Evolutionary conservation across 345 rosid species (phyloP), one percentile per base, ranked within the genome.

Genomic region (Populus ilicifolia): DNA sequence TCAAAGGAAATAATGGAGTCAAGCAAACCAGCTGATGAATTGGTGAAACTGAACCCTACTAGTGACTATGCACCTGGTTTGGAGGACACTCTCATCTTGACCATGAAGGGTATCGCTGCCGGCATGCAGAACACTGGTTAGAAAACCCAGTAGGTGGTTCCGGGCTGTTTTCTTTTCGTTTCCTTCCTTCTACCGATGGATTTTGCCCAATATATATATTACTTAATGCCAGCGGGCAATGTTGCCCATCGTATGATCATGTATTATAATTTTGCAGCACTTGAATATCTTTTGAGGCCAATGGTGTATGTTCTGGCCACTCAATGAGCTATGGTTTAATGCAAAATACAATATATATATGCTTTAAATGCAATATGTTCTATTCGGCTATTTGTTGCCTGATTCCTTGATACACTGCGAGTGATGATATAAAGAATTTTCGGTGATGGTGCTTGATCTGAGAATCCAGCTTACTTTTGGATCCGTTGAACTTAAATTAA

Each of bases 91-190:
- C 97, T 96, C 70, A 94, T 96, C 86, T 84, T 96, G 85, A 96
- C 98, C 78, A 92, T 96, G 97, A 96, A 96, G 86, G 99, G 99
- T 78, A 87, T 96, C 76, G 97, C 98, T 23, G 98, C 98, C 0
- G 97, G 98, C 72, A 33, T 94, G 85, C 98, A 94, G 84, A 96
- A 94, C 88, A 96, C 99, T 5, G 98, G 99, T 82, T 96, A 88
- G 79, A 12, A n/a, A n/a, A 41, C 63, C 63, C 9, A 8, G 63
- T 29, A 78, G n/a, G 30, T 23, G 52, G 17, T 27, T 30, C 30
- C 20, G 39, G 13, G 27, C 38, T 11, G 13, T 38, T 41, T 13
- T 46, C 27, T 52, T 66, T 72, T 67, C 36, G 30, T 16, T 50
- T 33, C 65, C 20, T 1, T 20, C 23, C 21, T 11, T 67, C 13